Evolutionary conservation across 352 stramenopile species (phyloP).

Genomic region (Globisporangium paddicum): DNA sequence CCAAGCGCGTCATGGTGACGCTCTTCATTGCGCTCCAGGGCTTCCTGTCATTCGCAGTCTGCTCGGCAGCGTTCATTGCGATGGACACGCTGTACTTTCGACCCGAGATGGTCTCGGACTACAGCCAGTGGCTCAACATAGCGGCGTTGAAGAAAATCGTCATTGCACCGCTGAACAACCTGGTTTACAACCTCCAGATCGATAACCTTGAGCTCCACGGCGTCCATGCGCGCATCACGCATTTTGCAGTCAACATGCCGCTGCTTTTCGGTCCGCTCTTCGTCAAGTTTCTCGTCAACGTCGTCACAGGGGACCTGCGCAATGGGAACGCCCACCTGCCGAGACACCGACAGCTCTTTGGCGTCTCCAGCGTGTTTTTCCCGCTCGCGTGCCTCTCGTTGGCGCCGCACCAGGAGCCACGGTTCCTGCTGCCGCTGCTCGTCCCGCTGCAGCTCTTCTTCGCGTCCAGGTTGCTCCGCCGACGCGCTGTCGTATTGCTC

Average conservation of each 20-base stretch:
- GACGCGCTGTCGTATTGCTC: constrained; percentile 10
- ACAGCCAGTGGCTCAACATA: background rate
- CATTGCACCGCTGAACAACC: constrained; percentile 83
- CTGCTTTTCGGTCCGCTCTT: constrained; percentile 90
- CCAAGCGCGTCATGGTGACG: constrained; percentile 20
- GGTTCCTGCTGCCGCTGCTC: constrained; percentile 87
- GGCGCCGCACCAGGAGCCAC: constrained; percentile 92
- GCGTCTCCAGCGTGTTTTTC: constrained; percentile 40
- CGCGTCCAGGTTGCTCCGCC: constrained; percentile 3
- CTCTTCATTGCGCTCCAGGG: constrained; percentile 36
- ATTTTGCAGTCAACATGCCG: constrained; percentile 89
- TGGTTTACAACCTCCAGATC: constrained; percentile 90
- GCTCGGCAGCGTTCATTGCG: constrained; percentile 25
- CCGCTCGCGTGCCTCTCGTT: constrained; percentile 83
- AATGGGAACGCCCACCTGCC: background rate
- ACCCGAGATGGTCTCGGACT: constrained; percentile 14
- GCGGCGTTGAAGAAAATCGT: constrained; percentile 30
- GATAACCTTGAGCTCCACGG: constrained; percentile 90
- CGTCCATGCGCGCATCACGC: constrained; percentile 85
- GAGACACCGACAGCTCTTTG: constrained; percentile 17
- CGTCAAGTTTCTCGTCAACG: constrained; percentile 40
- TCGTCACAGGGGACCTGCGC: constrained; percentile 14
- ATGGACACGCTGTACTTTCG: constrained; percentile 65
- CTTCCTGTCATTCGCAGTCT: constrained; percentile 37
- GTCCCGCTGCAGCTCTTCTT: constrained; percentile 79